These are phyloP conservation scores for Apophysomyces ossiformis DNA, from an alignment of 371 early-diverging fungal genomes.

Conservation along the genomic window DNA sequence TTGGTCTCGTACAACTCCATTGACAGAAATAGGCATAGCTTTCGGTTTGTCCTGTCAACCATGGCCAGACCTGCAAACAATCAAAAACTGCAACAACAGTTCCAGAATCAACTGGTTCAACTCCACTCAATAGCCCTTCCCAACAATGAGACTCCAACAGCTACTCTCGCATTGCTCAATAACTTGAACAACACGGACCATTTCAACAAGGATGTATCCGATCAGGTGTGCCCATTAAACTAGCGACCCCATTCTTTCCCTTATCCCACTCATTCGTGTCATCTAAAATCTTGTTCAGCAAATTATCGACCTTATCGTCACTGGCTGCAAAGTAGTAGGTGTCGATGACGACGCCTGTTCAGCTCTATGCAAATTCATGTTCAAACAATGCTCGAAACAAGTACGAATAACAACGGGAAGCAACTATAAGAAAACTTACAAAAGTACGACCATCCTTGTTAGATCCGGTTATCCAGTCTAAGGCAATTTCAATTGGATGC, in stretches of 20 bases:
- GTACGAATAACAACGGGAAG: conserved; percentile 14
- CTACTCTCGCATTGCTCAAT: conserved; percentile 10
- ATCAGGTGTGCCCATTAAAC: conserved; percentile 16
- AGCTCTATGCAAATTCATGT: conserved; percentile 51
- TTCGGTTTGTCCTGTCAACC: background rate
- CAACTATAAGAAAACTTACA: background rate
- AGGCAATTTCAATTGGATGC: conserved; percentile 40
- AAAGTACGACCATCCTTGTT: background rate
- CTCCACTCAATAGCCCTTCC: background rate
- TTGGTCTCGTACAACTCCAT: too few species aligned
- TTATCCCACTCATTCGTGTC: background rate
- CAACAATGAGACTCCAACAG: background rate
- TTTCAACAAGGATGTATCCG: conserved; percentile 21
- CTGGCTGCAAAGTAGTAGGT: conserved; percentile 42
- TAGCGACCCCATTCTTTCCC: background rate
- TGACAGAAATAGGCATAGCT: too few species aligned
- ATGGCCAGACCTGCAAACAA: conserved; percentile 1
- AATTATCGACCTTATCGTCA: conserved; percentile 47
- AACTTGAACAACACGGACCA: conserved; percentile 13
- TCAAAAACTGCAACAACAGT: background rate
- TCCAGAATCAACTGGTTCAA: conserved; percentile 1
- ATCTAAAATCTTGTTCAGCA: conserved; percentile 27
- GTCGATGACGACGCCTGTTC: conserved; percentile 32
- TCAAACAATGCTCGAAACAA: conserved; percentile 50
- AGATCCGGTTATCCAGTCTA: conserved; percentile 43